Percentiles rank a stretch among this genome's conserved stretches.
These are phyloP conservation scores for Macrolepiota albuminosa DNA, from an alignment of 768 basidiomycete species.

Conservation along the genomic window DNA sequence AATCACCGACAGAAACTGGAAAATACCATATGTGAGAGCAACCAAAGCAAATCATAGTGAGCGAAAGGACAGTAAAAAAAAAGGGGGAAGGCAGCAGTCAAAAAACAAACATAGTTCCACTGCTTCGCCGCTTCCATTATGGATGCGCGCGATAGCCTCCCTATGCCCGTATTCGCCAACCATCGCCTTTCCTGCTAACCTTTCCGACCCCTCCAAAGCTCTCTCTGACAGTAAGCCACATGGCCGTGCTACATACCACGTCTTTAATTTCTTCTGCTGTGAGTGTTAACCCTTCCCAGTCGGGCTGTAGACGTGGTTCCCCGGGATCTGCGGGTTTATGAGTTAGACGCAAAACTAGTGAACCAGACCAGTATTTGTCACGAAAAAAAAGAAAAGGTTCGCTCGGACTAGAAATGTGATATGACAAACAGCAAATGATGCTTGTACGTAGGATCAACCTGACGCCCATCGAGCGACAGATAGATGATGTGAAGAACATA, in stretches of 20 bases:
- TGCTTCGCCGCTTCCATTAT: neutral
- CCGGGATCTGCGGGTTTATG: neutral
- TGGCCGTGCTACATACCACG: slow-evolving; percentile 76
- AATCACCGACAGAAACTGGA: neutral
- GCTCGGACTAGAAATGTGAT: neutral
- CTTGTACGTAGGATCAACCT: neutral
- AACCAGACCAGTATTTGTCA: neutral
- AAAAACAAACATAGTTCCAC: neutral
- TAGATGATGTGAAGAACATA: no score
- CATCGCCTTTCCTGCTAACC: slow-evolving; percentile 72
- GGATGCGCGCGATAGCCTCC: neutral
- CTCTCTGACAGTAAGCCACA: slow-evolving; percentile 92
- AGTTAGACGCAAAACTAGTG: neutral
- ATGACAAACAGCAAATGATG: neutral
- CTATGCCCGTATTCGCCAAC: slow-evolving; percentile 68
- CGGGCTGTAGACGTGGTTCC: slow-evolving; percentile 3
- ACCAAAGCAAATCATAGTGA: neutral
- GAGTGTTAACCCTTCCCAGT: slow-evolving; percentile 47
- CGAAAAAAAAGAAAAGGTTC: no score
- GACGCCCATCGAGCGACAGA: neutral
- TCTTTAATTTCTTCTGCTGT: slow-evolving; percentile 95
- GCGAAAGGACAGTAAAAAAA: no score
- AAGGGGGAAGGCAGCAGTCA: no score
- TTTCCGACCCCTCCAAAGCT: slow-evolving; percentile 88
- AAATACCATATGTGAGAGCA: neutral